Evolutionary conservation across 2,329 filamentous ascomycete genomes (phyloP), one percentile per base, ranked within the genome.

Genomic region (Penicillium hordei): DNA sequence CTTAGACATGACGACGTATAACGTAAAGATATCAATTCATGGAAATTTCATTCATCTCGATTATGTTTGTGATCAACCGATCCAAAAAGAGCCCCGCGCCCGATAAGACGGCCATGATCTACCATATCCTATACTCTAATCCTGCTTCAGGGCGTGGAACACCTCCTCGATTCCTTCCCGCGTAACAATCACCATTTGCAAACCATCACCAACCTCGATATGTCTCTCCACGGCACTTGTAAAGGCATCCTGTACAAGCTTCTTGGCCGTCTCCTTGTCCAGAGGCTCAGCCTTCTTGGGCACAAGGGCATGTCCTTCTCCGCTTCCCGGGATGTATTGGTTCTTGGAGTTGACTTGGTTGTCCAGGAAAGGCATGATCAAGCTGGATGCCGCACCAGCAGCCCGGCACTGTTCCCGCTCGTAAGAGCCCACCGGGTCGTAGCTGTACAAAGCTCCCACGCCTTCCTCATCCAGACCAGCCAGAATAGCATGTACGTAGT

Each of bases 281-380:
- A 97, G 79, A 51, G 90, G 89, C 70, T 87, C 81, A 27, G 82
- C 74, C 60, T 73, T 73, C 60, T 74, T 76, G 60, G 84, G 83
- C 67, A 88, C 84, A 68, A 97, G 80, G 53, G 87, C 88, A 76
- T 96, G 90, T 43, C 93, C 93, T 60, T 85, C 84, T 57, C 91
- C 92, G 68, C 90, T 93, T 46, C 89, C 90, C 12, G 93, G 92
- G 55, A 94, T 83, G 75, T 96, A 96, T 81, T 97, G 93, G 76
- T 99, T 99, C 85, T 97, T 99, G 83, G 93, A 93, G 81, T 97
- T 97, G 81, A 99, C 94, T 79, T 99, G 95, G 77, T 99, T 99
- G 78, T 99, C 94, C 72, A 99, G 80, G 83, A 99, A 99, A 1
- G 94, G 94, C 90, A 97, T 99, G 78, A 99, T 99, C 76, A 99